A percentile compares a stretch with the other conserved stretches of the same genome.
These are phyloP conservation scores for Auricularia cornea DNA, from an alignment of 768 basidiomycete species.

Conservation along the genomic window DNA sequence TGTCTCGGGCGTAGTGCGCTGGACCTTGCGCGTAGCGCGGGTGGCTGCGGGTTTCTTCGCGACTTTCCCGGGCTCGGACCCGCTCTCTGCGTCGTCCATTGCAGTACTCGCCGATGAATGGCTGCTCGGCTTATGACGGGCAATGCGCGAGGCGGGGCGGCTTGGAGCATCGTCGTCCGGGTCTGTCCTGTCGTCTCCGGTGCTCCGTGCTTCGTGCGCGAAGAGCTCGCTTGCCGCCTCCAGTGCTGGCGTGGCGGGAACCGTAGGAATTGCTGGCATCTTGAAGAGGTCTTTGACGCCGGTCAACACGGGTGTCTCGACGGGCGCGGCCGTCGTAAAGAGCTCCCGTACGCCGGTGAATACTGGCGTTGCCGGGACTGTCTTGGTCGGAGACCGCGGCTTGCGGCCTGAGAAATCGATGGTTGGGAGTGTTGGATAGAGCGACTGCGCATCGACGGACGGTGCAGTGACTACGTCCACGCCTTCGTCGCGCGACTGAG, in stretches of 20 bases:
- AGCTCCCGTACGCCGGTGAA: conserved; percentile 27
- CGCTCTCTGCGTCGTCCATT: no score
- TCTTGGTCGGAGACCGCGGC: neutral
- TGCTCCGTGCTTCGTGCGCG: neutral
- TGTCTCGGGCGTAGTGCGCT: no score
- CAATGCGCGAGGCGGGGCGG: no score
- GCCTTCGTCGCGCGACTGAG: neutral
- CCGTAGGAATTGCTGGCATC: neutral
- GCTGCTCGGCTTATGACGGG: no score
- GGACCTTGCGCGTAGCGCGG: no score
- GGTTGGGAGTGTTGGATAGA: neutral
- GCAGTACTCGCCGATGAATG: no score
- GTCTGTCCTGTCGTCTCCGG: no score
- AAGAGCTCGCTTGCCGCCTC: neutral
- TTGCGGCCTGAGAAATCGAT: neutral
- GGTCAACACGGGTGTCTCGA: conserved; percentile 9
- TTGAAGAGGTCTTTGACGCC: conserved; percentile 8
- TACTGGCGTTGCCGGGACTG: conserved; percentile 20
- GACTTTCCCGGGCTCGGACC: no score
- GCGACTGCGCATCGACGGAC: neutral
- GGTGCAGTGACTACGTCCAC: neutral
- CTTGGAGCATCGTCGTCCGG: no score
- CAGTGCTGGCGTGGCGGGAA: neutral
- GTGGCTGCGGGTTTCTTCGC: no score
- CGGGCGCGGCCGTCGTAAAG: conserved; percentile 13